Base-by-base conservation (phyloP, 2,329 filamentous ascomycete genomes). In the Drechslera avenae region DNA sequence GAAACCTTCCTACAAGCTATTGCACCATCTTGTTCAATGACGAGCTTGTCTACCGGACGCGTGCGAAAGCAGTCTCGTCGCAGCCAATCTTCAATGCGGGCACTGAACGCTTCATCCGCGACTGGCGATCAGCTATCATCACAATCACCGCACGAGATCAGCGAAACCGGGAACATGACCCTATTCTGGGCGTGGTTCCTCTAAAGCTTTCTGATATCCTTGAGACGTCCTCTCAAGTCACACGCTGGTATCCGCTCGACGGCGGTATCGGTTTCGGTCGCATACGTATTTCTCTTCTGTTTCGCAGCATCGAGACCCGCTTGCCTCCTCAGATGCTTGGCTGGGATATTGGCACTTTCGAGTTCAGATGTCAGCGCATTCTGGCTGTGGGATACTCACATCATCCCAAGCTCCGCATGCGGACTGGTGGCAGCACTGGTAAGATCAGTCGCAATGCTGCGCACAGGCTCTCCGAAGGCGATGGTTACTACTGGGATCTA, bases 71-170 rank as follows among this genome's bases (percentile, higher is more conserved):
- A 3, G 89, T 96, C 6, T 95, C 89, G 30, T 95, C 90, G 44
- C 92, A 95, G 71, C 94, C 94, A 1, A 97, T 97, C 58, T 97
- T 96, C 81, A 97, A 97, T 63, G 92, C 94, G 3, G 93, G 93
- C 52, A 97, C 92, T 0, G 94, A 99, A 69, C 85, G 88, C 10
- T 97, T 97, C 64, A 79, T 97, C 23, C 87, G 93, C 17, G 93
- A 99, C 68, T 99, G 94, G 94, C 83, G 91, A 57, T 94, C 90
- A 14, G 83, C 84, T 37, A 89, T 97, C 50, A 82, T 96, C 46
- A 97, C 92, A 0, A 81, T 97, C 41, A 89, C 90, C 1, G 91
- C 97, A 13, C 88, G 94, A 19, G 93, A 97, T 69, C 86, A 89
- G 9, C 86, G 93, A 28, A 90, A 97, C 73, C 83, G 93, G 46